Evolutionary conservation across 139 green algal species (phyloP), one percentile per base, ranked within the genome.

Genomic region (Chlamydomonas sp.): DNA sequence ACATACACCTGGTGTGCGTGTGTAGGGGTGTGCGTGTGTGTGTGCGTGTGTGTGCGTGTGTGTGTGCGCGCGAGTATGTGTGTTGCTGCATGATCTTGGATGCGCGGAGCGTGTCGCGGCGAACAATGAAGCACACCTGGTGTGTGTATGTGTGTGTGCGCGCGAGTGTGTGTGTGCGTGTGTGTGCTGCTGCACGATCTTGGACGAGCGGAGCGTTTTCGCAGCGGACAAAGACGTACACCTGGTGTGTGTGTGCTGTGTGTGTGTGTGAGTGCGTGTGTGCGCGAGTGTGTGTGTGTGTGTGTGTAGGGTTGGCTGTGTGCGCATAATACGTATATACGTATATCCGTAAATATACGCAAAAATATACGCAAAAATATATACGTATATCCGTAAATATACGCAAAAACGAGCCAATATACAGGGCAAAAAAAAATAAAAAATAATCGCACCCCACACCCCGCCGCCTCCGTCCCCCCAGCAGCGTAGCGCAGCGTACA

Each of bases 21-120:
- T 54, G 13, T 54, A 35, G 69, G 74, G 35, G 63, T 79, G 49
- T 26, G 43, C 13, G 13, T 54, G 43, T 54, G 43, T 54, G 43
- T 54, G 43, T 54, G 43, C 20, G 43, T 54, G 43, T 54, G 43
- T 54, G 43, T 20, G 43, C 16, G 43, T 13, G 43, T 13, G 43
- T 13, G 43, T 26, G 43, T 54, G 16, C 43, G 16, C 20, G 43
- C 16, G 43, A 54, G 13, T 54, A 54, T 13, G 43, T 26, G 13
- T 26, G 16, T 26, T 86, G 83, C 76, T 86, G 79, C 81, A 87
- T 84, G 76, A 82, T 79, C 68, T 79, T 79, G 62, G 60, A 47
- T 68, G 76, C 76, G 35, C 76, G 61, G 34, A 82, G 60, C 2
- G 50, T 31, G 39, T 81, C 75, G 34, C 31, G 34, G 24, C 30